Evolutionary conservation across 2,329 filamentous ascomycete genomes (phyloP), one percentile per base, ranked within the genome.

Genomic region (Neonectria ditissima): DNA sequence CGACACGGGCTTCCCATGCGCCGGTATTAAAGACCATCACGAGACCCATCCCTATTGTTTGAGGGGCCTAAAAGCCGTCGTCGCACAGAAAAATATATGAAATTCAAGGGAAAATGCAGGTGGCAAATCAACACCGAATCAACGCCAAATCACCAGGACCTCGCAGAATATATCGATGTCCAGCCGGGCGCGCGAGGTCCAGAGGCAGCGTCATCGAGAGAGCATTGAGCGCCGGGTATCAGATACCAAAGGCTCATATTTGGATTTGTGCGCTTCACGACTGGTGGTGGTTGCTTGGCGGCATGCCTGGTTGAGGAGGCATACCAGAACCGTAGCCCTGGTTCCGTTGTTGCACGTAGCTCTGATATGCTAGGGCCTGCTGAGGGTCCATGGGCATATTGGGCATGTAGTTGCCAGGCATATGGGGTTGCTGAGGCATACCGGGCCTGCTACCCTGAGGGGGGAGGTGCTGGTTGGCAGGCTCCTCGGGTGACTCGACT

Each of bases 401-500:
- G 44, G 86, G 81, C 84, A 83, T 87, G 79, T 86, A 92, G 80
- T 81, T 83, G 62, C 83, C 84, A 44, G 88, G 87, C 87, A 92
- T 90, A 66, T 87, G 87, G 44, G 82, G 80, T 73, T 84, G 84
- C 74, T 83, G 86, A 48, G 91, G 88, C 80, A 94, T 92, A 71
- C 89, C 89, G 58, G 90, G 87, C 65, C 86, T 82, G 71, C 81
- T 80, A 63, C 70, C 73, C 62, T 85, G 84, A 43, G 91, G 88
- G 51, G 91, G 92, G 62, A 97, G 86, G 73, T 94, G 92, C 74
- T 87, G 88, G 74, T 92, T 90, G 68, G 89, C 81, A 65, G 94
- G 90, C 79, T 98, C 96, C 80, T 98, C 96, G 57, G 95, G 94
- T 2, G 95, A 97, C 70, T 97, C 94, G 75, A 93, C 91, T 68